Evolutionary conservation across 495 filamentous ascomycete genomes (phyloP), one percentile per base, ranked within the genome.

Genomic region (Neurospora africana): DNA sequence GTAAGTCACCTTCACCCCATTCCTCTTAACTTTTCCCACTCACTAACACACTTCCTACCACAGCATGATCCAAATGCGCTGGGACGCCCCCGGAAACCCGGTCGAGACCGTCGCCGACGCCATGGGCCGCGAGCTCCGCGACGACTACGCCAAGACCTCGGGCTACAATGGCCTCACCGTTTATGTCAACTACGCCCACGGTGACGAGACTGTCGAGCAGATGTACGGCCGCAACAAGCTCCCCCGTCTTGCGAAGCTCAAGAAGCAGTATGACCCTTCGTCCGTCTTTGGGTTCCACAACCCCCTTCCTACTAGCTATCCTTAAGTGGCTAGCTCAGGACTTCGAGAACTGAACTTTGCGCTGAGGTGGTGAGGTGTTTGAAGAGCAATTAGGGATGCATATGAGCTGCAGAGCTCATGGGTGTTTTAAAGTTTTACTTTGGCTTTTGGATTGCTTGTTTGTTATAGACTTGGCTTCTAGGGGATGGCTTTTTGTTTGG

Each of bases 101-200:
- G 53, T 61, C 30, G 53, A 65, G 53, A 35, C 53, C 6, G 27
- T 35, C 15, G 53, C 53, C 7, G 53, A 65, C 27, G 53, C 53
- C 5, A 30, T 65, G 53, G 53, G 53, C 15, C 53, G 53, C 27
- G 53, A 65, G 53, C 27, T 65, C 27, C 27, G 53, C 15, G 27
- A 33, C 3, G 53, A 65, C 27, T 65, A 33, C 3, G 53, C 53
- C 53, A 65, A 33, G 27, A 65, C 53, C 13, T 65, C 53, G 0
- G 81, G 82, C 0, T 81, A 76, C 69, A 36, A 68, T 2, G 70
- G 70, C n/a, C 69, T 81, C 5, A 44, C 75, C 9, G 65, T 75
- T 10, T 83, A 82, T 38, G 73, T 83, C 27, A 81, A 75, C 68
- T 84, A 80, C 69, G 79, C 78, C 6, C 75, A 79, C 53, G 81